Percentiles rank a stretch among this genome's conserved stretches.
These are phyloP conservation scores for Fusarium nurragi DNA, from an alignment of 2,329 filamentous ascomycete species.

Conservation along the genomic window DNA sequence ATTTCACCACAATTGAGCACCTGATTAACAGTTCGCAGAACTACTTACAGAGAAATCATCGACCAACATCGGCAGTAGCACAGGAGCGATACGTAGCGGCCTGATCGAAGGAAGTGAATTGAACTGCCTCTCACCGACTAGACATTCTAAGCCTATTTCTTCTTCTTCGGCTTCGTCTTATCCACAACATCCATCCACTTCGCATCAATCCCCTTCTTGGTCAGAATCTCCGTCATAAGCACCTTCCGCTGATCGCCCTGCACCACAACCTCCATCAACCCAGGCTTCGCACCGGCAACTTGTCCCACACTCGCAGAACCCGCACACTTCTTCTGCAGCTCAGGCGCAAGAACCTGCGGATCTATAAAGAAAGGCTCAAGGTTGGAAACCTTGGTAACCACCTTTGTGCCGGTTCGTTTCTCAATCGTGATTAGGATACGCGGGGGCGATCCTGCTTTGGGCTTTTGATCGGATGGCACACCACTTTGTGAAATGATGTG, in stretches of 20 bases:
- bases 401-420: conserved; percentile 39
- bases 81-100: not conserved
- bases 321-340: conserved; percentile 39
- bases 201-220: conserved; percentile 22
- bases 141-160: conserved; percentile 11
- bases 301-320: conserved; percentile 39
- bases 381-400: conserved; percentile 39
- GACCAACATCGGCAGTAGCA: not conserved
- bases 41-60: too few species aligned
- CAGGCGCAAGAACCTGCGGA: conserved; percentile 33
- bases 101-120: not conserved
- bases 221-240: conserved; percentile 22
- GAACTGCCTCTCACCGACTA: not conserved
- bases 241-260: conserved; percentile 39
- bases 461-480: conserved; percentile 26
- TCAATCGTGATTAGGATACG: conserved; percentile 34
- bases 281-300: conserved; percentile 34
- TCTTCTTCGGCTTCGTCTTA: conserved; percentile 37
- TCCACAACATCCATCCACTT: conserved; percentile 40
- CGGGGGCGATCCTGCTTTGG: conserved; percentile 33
- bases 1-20: not conserved
- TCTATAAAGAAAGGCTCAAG: conserved; percentile 38
- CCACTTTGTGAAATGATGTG: conserved; percentile 27
- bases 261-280: conserved; percentile 36
- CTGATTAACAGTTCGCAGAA: not conserved